Evolutionary conservation across 2,329 filamentous ascomycete species (phyloP), one percentile per base, ranked within the genome.

Genomic region (Colletotrichum phormii): DNA sequence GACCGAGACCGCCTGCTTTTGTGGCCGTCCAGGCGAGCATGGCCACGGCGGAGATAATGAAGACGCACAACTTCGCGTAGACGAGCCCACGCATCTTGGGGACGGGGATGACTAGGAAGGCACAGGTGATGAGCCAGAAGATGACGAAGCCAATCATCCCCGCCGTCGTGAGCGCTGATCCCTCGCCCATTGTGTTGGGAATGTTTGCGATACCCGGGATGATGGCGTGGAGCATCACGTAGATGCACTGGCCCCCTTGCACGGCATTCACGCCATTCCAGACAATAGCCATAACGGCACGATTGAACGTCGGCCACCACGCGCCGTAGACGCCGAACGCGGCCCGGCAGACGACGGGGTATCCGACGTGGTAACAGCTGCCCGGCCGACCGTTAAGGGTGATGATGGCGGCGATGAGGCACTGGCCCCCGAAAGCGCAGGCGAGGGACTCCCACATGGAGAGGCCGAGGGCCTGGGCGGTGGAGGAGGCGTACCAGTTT

Each of bases 1-100:
- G 63, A 62, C 79, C 72, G 69, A 95, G 88, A 1, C 95, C 95
- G 55, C 95, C 90, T 33, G 95, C 95, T 33, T 93, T 90, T 37
- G 94, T 91, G n/a, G 97, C 88, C 1, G 94, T 90, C 83, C 83
- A 85, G 8, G 69, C 76, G 4, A 81, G 74, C 82, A 85, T 84
- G 2, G 82, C 80, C 31, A 83, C 76, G 4, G 82, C 81, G 6
- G 80, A 82, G 31, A 80, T 74, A 51, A 82, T 72, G 71, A 82
- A 85, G 35, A 84, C 81, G 5, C 77, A 75, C 4, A 85, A 77
- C 75, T 75, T 77, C 42, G 60, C 74, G 53, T 75, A 67, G n/a
- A 73, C 72, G 12, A 75, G 64, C 3, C 65, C 68, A 3, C 71
- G 70, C 75, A 75, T 77, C 64, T 69, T 74, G 24, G 75, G 75